These are phyloP conservation scores for Thermomyces lanuginosus DNA, from an alignment of 2,329 filamentous ascomycete species.

Conservation along the genomic window DNA sequence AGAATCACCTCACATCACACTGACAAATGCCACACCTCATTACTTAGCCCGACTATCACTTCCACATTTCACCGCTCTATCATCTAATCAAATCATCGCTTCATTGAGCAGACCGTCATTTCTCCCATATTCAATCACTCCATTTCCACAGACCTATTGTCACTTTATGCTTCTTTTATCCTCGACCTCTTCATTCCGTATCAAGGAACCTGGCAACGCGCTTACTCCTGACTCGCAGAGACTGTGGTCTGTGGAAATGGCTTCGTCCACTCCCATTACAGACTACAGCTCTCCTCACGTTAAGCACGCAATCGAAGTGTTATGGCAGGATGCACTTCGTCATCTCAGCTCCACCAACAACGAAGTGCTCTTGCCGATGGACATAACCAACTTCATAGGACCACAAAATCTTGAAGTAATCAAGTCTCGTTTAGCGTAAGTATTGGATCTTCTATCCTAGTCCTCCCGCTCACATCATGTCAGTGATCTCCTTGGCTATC, in stretches of 20 bases:
- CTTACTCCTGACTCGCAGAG: background rate
- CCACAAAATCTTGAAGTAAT: slow-evolving; percentile 15
- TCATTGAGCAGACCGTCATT: too few relatives aligned
- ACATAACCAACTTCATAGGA: slow-evolving; percentile 16
- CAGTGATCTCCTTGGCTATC: slow-evolving; percentile 13
- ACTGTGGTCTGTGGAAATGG: slow-evolving; percentile 6
- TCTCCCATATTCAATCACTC: background rate
- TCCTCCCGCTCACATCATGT: slow-evolving; percentile 7
- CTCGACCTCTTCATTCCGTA: slow-evolving; percentile 1
- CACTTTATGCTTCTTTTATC: too few relatives aligned
- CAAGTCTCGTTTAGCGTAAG: slow-evolving; percentile 16
- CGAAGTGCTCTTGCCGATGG: slow-evolving; percentile 17
- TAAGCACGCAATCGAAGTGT: slow-evolving; percentile 10
- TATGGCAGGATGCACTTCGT: slow-evolving; percentile 17
- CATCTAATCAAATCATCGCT: too few relatives aligned
- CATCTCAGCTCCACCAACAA: slow-evolving; percentile 16
- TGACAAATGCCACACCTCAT: too few relatives aligned
- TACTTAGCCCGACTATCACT: too few relatives aligned
- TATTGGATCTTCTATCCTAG: slow-evolving; percentile 1
- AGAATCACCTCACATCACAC: too few relatives aligned
- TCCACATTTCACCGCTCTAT: too few relatives aligned
- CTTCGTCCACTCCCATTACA: slow-evolving; percentile 4
- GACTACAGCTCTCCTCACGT: slow-evolving; percentile 6
- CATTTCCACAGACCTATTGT: background rate
- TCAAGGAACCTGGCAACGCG: background rate